Conservation (phyloP, 2,329 filamentous ascomycete species). For the Emmonsiellopsis sp. region DNA sequence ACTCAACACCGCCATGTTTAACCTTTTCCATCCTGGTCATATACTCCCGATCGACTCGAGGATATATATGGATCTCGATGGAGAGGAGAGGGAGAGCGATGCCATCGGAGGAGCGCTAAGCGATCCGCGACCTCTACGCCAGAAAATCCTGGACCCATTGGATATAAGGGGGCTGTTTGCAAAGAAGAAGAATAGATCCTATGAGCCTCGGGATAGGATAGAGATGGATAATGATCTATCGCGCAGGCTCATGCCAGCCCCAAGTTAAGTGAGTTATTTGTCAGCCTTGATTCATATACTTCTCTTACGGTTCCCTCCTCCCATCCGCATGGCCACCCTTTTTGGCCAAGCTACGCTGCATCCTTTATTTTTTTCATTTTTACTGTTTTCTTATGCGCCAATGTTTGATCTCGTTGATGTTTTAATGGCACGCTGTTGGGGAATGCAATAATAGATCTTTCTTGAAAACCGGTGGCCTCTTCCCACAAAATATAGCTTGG, state of each 20-base stretch:
- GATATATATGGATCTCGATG: constrained; percentile 2
- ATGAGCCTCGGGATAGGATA: neutral
- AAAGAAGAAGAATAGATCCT: neutral
- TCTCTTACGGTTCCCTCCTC: too few relatives aligned
- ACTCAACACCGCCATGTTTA: constrained; percentile 6
- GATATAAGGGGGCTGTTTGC: constrained; percentile 7
- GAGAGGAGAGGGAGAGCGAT: constrained; percentile 4
- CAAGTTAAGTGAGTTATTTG: neutral
- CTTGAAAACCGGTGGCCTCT: too few relatives aligned
- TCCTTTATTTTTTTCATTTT: too few relatives aligned
- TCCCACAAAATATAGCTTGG: too few relatives aligned
- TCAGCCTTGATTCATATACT: neutral
- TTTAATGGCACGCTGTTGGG: too few relatives aligned
- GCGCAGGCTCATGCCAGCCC: neutral
- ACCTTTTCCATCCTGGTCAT: constrained; percentile 6
- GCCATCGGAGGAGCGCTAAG: constrained; percentile 1
- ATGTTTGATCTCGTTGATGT: too few relatives aligned
- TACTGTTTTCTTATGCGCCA: too few relatives aligned
- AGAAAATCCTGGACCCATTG: constrained; percentile 6
- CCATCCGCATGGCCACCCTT: too few relatives aligned
- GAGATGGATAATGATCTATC: neutral
- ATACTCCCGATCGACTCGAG: constrained; percentile 5
- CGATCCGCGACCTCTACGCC: constrained; percentile 3
- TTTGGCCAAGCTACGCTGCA: too few relatives aligned
- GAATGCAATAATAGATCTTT: too few relatives aligned